Evolutionary conservation across 1,284 basidiomycete species (phyloP), one percentile per base, ranked within the genome.

Genomic region (Apiotrichum siamense): DNA sequence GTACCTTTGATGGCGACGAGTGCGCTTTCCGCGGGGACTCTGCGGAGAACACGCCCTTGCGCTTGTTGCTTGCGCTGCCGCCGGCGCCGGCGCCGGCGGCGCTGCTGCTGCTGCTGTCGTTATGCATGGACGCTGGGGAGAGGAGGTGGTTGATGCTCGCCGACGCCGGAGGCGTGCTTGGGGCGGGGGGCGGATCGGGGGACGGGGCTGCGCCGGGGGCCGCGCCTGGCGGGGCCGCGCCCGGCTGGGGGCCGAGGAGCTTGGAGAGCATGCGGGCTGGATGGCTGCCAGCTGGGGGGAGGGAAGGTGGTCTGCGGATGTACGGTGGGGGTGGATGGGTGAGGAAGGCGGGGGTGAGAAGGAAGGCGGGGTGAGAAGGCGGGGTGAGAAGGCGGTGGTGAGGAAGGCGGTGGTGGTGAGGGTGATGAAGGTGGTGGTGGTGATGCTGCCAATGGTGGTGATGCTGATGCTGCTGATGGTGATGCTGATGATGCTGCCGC

Each of bases 11-110:
- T 20, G 50, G 45, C n/a, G n/a, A n/a, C 2, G 50, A 52, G 17
- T 35, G 50, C 26, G 46, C 38, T 36, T 44, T 52, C 42, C 31
- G 47, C 21, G 50, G 50, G 17, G 44, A 47, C 3, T 17, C 15
- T 11, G 29, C 40, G 27, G 31, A 31, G 40, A 12, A 31, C 17
- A 10, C 18, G 3, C 27, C 18, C 15, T 42, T 42, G 40, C 40
- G 40, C 18, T 42, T 41, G 7, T 41, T 41, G 26, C 17, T 41
- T 3, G 12, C 15, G 32, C n/a, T 7, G 5, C n/a, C 15, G 32
- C n/a, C 15, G n/a, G 7, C 15, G 18, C 18, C 12, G 18, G 4
- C 4, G 7, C n/a, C 23, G 20, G 12, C 5, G 26, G 7, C 31
- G 39, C 20, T 24, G 7, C 4, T 26, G 20, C 12, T 10, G 38